phyloP scores from a whole-genome alignment of 2,329 filamentous ascomycete genomes.

The Colletotrichum nymphaeae region DNA sequence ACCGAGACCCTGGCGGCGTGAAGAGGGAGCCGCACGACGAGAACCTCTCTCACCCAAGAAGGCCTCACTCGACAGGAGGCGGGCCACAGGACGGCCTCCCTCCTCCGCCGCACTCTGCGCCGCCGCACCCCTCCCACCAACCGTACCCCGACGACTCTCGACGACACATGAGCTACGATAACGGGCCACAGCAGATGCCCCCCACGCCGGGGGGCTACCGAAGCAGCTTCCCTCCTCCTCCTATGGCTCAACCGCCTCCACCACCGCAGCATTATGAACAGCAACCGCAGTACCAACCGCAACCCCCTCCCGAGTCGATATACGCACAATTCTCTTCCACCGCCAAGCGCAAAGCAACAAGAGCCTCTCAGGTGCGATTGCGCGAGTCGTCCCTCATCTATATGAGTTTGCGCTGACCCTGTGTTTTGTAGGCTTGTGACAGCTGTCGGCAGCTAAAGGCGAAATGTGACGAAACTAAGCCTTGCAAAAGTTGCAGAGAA shows the following conservation, averaged over 20 bases:
- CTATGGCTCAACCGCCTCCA: constrained; percentile 48
- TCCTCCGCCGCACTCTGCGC: constrained; percentile 46
- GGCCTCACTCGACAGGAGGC: constrained; percentile 63
- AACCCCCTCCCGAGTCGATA: constrained; percentile 49
- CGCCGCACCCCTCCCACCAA: constrained; percentile 44
- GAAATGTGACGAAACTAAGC: constrained; percentile 89
- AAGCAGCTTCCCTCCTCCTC: constrained; percentile 52
- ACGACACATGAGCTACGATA: constrained; percentile 66
- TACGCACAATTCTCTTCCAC: constrained; percentile 58
- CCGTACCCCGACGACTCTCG: constrained; percentile 58
- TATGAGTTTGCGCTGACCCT: constrained; percentile 23
- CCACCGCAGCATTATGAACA: constrained; percentile 46
- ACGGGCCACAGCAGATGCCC: constrained; percentile 54
- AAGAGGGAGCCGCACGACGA: constrained; percentile 68
- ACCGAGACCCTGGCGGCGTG: constrained; percentile 63
- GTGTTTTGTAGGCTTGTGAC: constrained; percentile 80
- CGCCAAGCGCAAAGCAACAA: constrained; percentile 71
- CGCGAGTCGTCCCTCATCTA: too few species aligned
- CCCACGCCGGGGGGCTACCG: constrained; percentile 57
- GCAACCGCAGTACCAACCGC: constrained; percentile 41
- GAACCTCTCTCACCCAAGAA: constrained; percentile 55
- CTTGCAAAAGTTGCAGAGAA: constrained; percentile 88
- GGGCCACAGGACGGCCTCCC: constrained; percentile 48
- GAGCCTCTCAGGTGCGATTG: constrained; percentile 68
- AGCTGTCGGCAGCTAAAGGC: constrained; percentile 89